Percentiles rank a stretch among this genome's conserved stretches.
Evolutionary conservation across 768 basidiomycete genomes (phyloP).

Genomic region (Chalciporus sphaerocephalus): DNA sequence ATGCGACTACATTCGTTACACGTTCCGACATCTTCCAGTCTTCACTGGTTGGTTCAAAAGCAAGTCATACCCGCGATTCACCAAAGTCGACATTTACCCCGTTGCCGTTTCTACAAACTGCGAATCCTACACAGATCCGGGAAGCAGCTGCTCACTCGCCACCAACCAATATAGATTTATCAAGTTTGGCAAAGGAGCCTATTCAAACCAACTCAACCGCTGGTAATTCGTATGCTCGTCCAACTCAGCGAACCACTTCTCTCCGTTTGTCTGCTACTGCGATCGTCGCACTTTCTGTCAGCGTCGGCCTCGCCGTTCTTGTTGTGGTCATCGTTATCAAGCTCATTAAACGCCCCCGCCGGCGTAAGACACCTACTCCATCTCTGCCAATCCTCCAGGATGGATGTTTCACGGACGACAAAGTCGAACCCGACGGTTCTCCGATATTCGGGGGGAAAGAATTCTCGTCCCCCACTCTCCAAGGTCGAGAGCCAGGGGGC

Average conservation of each 20-base stretch:
- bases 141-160: slow-evolving; percentile 15
- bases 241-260: slow-evolving; percentile 13
- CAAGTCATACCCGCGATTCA: slow-evolving; percentile 11
- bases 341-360: slow-evolving; percentile 46
- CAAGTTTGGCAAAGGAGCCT: slow-evolving; percentile 7
- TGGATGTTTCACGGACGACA: slow-evolving; percentile 43
- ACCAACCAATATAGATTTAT: background rate
- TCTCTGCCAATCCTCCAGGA: slow-evolving; percentile 72
- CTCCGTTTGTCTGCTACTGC: slow-evolving; percentile 45
- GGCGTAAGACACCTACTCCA: slow-evolving; percentile 57
- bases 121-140: slow-evolving; percentile 22
- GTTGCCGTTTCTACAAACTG: slow-evolving; percentile 25
- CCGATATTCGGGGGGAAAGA: slow-evolving; percentile 79
- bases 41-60: slow-evolving; percentile 20
- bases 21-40: slow-evolving; percentile 19
- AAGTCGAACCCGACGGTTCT: slow-evolving; percentile 51
- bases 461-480: slow-evolving; percentile 37
- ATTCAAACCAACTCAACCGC: background rate
- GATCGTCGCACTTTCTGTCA: slow-evolving; percentile 51
- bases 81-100: slow-evolving; percentile 27
- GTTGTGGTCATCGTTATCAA: slow-evolving; percentile 46
- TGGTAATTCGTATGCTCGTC: slow-evolving; percentile 1
- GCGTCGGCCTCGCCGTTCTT: slow-evolving; percentile 46
- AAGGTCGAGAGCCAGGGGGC: slow-evolving; percentile 31
- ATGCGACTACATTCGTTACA: slow-evolving; percentile 4